Evolutionary conservation across 768 basidiomycete species (phyloP).

Genomic region (Tricholoma sp.): DNA sequence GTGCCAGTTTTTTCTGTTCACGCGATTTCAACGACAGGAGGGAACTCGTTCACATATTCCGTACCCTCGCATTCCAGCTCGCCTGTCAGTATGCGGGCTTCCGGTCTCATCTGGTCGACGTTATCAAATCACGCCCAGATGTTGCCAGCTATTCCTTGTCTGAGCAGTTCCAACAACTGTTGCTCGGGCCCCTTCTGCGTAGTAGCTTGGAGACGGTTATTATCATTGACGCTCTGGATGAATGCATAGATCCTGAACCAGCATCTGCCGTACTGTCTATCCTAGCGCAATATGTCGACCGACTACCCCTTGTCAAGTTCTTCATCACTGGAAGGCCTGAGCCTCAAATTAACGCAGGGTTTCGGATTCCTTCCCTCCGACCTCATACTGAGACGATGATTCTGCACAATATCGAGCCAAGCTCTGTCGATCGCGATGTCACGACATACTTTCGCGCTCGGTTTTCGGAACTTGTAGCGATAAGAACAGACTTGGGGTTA

Average conservation of each 20-base stretch:
- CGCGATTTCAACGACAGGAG: constrained; percentile 9
- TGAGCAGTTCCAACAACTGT: constrained; percentile 12
- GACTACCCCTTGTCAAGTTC: neutral
- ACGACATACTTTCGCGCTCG: neutral
- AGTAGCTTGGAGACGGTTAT: constrained; percentile 3
- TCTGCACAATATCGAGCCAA: neutral
- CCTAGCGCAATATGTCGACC: no score
- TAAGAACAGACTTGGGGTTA: neutral
- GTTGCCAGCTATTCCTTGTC: constrained; percentile 2
- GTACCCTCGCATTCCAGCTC: constrained; percentile 16
- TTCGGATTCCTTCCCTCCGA: neutral
- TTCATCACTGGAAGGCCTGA: constrained; percentile 1
- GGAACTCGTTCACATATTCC: constrained; percentile 9
- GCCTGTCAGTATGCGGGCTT: constrained; percentile 6
- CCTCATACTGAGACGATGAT: neutral
- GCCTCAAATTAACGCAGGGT: neutral
- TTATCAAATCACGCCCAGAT: constrained; percentile 5
- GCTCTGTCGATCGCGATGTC: neutral
- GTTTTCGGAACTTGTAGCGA: neutral
- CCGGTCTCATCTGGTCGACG: neutral
- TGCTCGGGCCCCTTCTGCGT: constrained; percentile 7
- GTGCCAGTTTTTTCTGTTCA: constrained; percentile 20
- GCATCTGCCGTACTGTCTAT: neutral
- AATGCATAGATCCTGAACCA: constrained; percentile 11
- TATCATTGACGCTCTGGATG: constrained; percentile 19